Percentiles rank a stretch among this genome's conserved stretches.
phyloP scores from a whole-genome alignment of 495 filamentous ascomycete species.

The Xylaria curta region DNA sequence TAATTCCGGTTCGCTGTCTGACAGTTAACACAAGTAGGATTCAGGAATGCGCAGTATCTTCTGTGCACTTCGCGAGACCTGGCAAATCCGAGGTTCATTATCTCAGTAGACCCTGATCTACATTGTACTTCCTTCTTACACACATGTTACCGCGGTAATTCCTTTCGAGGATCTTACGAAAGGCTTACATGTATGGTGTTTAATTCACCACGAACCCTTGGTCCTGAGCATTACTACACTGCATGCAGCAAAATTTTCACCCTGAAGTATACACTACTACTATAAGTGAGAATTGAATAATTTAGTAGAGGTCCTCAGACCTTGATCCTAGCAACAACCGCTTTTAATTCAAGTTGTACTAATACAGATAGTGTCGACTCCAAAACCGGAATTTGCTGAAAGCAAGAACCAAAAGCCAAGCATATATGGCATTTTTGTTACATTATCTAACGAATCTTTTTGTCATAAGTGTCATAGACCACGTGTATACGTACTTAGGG shows the following conservation, averaged over 20 bases:
- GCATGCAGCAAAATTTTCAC: conserved; percentile 8
- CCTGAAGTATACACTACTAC: conserved; percentile 1
- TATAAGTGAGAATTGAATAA: background rate
- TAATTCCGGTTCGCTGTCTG: conserved; percentile 3
- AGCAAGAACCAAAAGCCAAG: background rate
- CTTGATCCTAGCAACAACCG: background rate
- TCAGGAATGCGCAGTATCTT: conserved; percentile 15
- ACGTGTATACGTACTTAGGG: background rate
- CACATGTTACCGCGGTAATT: conserved; percentile 15
- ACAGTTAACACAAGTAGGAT: conserved; percentile 10
- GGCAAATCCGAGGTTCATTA: conserved; percentile 1
- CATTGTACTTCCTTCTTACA: background rate
- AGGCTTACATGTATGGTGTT: conserved; percentile 3
- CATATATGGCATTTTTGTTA: background rate
- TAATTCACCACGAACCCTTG: background rate
- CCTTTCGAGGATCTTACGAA: background rate
- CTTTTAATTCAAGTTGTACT: background rate
- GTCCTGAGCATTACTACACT: conserved; percentile 15
- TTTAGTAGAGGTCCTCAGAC: background rate
- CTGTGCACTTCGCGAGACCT: conserved; percentile 9
- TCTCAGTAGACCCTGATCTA: conserved; percentile 11
- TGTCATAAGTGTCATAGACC: background rate
- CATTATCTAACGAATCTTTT: background rate
- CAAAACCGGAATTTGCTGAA: conserved; percentile 13
- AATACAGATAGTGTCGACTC: background rate